Evolutionary conservation across 2,329 filamentous ascomycete genomes (phyloP).

Genomic region (Colletotrichum godetiae): DNA sequence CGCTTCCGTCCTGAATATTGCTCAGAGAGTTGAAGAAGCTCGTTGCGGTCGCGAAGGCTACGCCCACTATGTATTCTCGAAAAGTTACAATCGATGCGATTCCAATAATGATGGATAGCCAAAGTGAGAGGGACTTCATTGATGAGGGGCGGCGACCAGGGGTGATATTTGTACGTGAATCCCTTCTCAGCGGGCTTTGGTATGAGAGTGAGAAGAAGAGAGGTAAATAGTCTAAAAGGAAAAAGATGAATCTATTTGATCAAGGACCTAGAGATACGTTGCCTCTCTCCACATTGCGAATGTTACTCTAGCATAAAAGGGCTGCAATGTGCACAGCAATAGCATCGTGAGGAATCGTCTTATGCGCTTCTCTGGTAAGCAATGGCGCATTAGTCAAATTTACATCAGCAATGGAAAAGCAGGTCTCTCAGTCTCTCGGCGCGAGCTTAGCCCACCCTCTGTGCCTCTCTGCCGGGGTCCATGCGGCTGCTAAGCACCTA

Average conservation of each 20-base stretch:
- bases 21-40: slow-evolving; percentile 33
- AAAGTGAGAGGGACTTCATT: slow-evolving; percentile 47
- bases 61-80: slow-evolving; percentile 39
- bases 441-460: background rate
- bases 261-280: background rate
- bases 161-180: slow-evolving; percentile 15
- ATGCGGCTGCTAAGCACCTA: no score
- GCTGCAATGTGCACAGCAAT: background rate
- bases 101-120: slow-evolving; percentile 44
- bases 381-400: slow-evolving; percentile 41
- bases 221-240: background rate
- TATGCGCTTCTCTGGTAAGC: slow-evolving; percentile 32
- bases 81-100: slow-evolving; percentile 43
- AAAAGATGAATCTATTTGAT: background rate
- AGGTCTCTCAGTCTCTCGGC: background rate
- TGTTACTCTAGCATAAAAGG: background rate
- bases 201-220: background rate
- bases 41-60: slow-evolving; percentile 29
- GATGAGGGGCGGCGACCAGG: background rate
- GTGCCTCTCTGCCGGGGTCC: background rate
- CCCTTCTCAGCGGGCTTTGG: background rate
- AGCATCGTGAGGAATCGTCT: slow-evolving; percentile 8
- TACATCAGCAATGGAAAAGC: slow-evolving; percentile 41
- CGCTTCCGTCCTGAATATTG: background rate
- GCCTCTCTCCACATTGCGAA: background rate